phyloP scores from a whole-genome alignment of 2,329 filamentous ascomycete species.

The Stemphylium lycopersici region DNA sequence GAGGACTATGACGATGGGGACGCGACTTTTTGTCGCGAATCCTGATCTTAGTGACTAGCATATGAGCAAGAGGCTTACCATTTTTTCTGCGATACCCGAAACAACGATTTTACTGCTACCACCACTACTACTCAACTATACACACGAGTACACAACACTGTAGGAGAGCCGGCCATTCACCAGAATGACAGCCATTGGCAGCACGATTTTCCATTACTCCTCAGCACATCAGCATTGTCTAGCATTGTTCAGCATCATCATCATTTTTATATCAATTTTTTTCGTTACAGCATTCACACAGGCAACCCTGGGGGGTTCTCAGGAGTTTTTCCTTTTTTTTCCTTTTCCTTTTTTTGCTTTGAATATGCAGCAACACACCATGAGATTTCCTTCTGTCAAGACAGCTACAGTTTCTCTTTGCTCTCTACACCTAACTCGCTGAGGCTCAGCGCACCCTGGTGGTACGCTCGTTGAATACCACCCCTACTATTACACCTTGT shows the following conservation, averaged over 20 bases:
- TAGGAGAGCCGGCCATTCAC: not conserved
- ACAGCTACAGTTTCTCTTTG: not conserved
- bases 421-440: not conserved
- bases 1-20: constrained; percentile 73
- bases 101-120: constrained; percentile 18
- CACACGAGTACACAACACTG: constrained; percentile 3
- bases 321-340: constrained; percentile 1
- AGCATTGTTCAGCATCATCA: not conserved
- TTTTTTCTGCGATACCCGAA: constrained; percentile 43
- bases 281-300: not conserved
- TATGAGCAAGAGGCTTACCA: constrained; percentile 25
- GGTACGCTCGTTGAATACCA: constrained; percentile 6
- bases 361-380: not conserved
- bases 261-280: not conserved
- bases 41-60: constrained; percentile 67
- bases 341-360: constrained; percentile 2
- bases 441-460: constrained; percentile 5
- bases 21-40: constrained; percentile 83
- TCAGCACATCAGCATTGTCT: constrained; percentile 3
- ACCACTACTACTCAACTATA: constrained; percentile 2
- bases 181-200: not conserved
- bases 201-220: constrained; percentile 3
- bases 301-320: not conserved
- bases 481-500: constrained; percentile 1
- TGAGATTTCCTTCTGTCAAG: not conserved